phyloP scores from a whole-genome alignment of 2,329 filamentous ascomycete species.

The Coniochaeta sp. region DNA sequence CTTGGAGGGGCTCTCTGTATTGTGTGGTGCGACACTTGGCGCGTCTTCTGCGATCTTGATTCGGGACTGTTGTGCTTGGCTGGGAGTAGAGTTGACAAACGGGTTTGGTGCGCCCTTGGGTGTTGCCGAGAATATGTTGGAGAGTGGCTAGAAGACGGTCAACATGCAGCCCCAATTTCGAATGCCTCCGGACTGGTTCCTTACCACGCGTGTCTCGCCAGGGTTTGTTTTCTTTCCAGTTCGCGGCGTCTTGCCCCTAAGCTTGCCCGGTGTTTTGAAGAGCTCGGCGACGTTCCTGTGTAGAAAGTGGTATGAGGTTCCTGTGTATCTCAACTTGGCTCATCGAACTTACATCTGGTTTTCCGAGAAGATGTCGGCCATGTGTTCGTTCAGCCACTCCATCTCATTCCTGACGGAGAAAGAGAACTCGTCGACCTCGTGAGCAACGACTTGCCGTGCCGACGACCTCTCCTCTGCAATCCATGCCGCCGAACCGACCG shows the following conservation, averaged over 20 bases:
- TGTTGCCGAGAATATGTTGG: constrained; percentile 50
- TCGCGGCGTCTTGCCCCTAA: constrained; percentile 74
- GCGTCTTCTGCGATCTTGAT: constrained; percentile 52
- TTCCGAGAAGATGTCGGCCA: constrained; percentile 85
- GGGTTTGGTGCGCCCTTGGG: constrained; percentile 47
- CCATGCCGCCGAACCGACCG: constrained; percentile 81
- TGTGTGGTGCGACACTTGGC: constrained; percentile 20
- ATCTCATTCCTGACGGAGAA: constrained; percentile 90
- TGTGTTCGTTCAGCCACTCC: constrained; percentile 98
- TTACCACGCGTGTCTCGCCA: constrained; percentile 56
- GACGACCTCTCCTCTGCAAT: constrained; percentile 76
- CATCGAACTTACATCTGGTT: constrained; percentile 69
- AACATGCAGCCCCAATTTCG: not conserved
- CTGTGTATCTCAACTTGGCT: not conserved
- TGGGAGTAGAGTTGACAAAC: constrained; percentile 39
- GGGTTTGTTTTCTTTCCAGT: constrained; percentile 56
- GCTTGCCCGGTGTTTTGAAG: constrained; percentile 88
- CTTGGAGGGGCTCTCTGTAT: constrained; percentile 24
- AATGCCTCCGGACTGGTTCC: constrained; percentile 19
- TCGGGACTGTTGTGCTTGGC: constrained; percentile 46
- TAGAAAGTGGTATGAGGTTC: constrained; percentile 18
- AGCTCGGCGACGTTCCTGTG: constrained; percentile 81
- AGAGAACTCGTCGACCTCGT: constrained; percentile 87
- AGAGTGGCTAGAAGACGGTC: constrained; percentile 43
- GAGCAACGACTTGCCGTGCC: constrained; percentile 64